Evolutionary conservation across 2,329 filamentous ascomycete genomes (phyloP).

Genomic region (Didymella arachidicola): DNA sequence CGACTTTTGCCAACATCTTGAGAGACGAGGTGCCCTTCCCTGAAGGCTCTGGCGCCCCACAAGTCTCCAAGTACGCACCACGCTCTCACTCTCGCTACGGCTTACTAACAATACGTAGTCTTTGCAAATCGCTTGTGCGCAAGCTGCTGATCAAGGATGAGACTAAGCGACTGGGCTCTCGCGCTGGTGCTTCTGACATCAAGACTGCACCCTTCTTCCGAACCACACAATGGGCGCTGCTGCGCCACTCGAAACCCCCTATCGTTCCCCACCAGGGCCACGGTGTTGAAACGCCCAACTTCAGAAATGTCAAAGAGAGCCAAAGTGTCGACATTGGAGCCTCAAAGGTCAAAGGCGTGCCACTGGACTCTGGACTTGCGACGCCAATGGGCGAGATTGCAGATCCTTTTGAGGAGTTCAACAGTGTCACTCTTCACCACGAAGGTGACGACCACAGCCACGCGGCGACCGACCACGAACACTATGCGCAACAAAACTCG

Average conservation of each 20-base stretch:
- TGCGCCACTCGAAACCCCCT: conserved; percentile 96
- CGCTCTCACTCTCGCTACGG: conserved; percentile 26
- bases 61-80: conserved; percentile 83
- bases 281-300: conserved; percentile 93
- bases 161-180: conserved; percentile 87
- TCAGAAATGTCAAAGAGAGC: conserved; percentile 97
- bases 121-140: conserved; percentile 95
- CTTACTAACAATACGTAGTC: conserved; percentile 61
- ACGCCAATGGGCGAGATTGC: conserved; percentile 82
- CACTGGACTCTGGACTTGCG: conserved; percentile 81
- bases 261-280: conserved; percentile 92
- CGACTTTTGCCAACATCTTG: conserved; percentile 96
- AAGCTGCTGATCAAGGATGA: conserved; percentile 99
- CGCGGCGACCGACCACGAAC: conserved; percentile 28
- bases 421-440: conserved; percentile 96
- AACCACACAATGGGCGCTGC: conserved; percentile 93
- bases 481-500: conserved; percentile 32
- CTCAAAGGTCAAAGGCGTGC: conserved; percentile 74
- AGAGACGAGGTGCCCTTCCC: conserved; percentile 96
- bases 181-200: conserved; percentile 95
- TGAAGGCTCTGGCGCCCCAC: conserved; percentile 81
- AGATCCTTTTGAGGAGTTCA: conserved; percentile 98
- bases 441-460: conserved; percentile 79
- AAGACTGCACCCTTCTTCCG: conserved; percentile 97
- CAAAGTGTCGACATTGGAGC: conserved; percentile 83